Evolutionary conservation across 768 basidiomycete species (phyloP), one percentile per base, ranked within the genome.

Genomic region (Lactarius evosmus): DNA sequence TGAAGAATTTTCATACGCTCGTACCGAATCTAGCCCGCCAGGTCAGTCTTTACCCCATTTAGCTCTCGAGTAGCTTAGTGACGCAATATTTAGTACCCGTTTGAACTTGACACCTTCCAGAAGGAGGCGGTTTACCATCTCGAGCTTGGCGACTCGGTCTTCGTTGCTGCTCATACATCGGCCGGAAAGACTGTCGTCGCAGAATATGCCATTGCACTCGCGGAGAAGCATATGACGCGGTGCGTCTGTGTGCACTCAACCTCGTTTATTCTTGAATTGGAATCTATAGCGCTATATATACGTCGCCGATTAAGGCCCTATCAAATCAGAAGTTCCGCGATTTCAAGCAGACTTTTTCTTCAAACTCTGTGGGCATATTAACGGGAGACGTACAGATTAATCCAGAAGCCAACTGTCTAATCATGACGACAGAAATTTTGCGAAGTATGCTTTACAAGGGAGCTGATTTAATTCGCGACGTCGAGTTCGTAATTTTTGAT

Each of bases 321-420:
- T 98, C 96, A 9, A 99, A 99, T 73, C 97, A 98, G 71, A 99
- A 99, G 74, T 98, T 98, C 74, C 84, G 97, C 59, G 97, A 99
- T 76, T 99, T 99, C 79, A 98, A 98, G 72, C 89, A 91, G 72
- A 96, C 95, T 0, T 99, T 98, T 72, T 91, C 91, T 7, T 85
- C 93, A 4, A 81, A 87, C 9, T 91, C 91, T 9, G 93, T 99
- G 49, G 97, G 97, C 55, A 98, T 99, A 57, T 76, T 99, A 61
- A 99, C 97, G 0, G 97, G 97, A 60, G 97, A 99, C 79, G 96
- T 99, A 12, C 97, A 98, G 75, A 98, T 99, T 71, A 99, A 99
- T 73, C 91, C 97, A 0, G 97, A 99, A 77, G 97, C 93, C 34
- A 91, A 86, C 66, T 99, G 97, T 75, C 79, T 99, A 56, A 91